phyloP scores from a whole-genome alignment of 208 protist genomes.

The Eutreptiella sp. region DNA sequence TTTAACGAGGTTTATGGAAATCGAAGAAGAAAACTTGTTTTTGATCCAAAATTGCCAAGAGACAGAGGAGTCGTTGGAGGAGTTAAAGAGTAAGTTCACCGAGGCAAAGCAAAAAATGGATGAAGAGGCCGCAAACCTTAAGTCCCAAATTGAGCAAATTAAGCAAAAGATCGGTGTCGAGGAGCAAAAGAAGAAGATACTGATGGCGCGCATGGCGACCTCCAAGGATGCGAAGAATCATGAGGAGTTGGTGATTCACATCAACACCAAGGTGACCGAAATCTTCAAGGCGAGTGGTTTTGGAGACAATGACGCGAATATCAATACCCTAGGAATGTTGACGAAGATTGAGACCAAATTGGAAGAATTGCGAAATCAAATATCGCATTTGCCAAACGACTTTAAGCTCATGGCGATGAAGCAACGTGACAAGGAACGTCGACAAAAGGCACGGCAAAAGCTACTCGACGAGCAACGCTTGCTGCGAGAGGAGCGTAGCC shows the following conservation, averaged over 20 bases:
- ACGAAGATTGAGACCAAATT: slow-evolving; percentile 82
- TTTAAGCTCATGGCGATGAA: slow-evolving; percentile 13
- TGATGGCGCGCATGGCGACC: slow-evolving; percentile 51
- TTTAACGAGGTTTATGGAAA: slow-evolving; percentile 84
- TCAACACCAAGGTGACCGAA: slow-evolving; percentile 57
- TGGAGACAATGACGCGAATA: slow-evolving; percentile 21
- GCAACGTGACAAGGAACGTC: slow-evolving; percentile 65
- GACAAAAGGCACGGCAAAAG: slow-evolving; percentile 54
- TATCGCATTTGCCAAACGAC: slow-evolving; percentile 2
- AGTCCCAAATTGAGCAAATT: slow-evolving; percentile 70
- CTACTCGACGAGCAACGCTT: slow-evolving; percentile 60
- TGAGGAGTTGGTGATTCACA: slow-evolving; percentile 31
- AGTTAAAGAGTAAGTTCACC: slow-evolving; percentile 68
- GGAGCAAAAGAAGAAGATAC: slow-evolving; percentile 54
- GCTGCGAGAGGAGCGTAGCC: slow-evolving; percentile 66
- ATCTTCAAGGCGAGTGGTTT: slow-evolving; percentile 29
- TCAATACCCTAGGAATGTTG: slow-evolving; percentile 68
- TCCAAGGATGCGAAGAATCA: slow-evolving; percentile 2
- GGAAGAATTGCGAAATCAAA: slow-evolving; percentile 44
- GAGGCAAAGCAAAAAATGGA: slow-evolving; percentile 74
- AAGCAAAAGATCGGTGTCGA: slow-evolving; percentile 61
- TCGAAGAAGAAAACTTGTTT: slow-evolving; percentile 91
- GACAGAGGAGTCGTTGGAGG: slow-evolving; percentile 85
- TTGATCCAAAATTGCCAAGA: slow-evolving; percentile 90
- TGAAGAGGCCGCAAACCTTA: slow-evolving; percentile 63